phyloP scores from a whole-genome alignment of 1,139 yeast species.

The Pichia cactophila region DNA sequence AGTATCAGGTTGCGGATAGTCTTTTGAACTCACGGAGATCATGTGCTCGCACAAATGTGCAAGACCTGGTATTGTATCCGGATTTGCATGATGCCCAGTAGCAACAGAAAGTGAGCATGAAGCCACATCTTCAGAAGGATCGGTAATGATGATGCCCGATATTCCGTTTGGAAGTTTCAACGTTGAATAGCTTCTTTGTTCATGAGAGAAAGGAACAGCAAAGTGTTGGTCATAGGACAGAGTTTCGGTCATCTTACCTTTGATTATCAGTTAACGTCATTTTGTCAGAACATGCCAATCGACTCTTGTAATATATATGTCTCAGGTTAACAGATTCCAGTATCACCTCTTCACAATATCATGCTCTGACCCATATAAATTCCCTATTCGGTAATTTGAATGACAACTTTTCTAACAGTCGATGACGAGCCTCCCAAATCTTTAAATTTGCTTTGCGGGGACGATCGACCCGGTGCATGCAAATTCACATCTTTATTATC shows the following conservation, averaged over 20 bases:
- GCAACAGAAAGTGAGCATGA: constrained; percentile 48
- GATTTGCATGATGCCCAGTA: constrained; percentile 60
- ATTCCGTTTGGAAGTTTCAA: constrained; percentile 50
- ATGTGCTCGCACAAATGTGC: constrained; percentile 75
- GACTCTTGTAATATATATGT: neutral
- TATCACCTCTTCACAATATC: neutral
- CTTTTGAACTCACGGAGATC: constrained; percentile 51
- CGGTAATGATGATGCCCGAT: constrained; percentile 45
- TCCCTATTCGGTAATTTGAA: neutral
- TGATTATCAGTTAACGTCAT: neutral
- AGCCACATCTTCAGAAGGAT: constrained; percentile 41
- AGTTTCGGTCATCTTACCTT: neutral
- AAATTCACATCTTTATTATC: too few species aligned
- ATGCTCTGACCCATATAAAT: neutral
- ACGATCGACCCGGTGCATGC: neutral
- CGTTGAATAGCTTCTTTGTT: constrained; percentile 33
- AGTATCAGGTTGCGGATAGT: constrained; percentile 40
- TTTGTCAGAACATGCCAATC: neutral
- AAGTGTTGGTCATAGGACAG: constrained; percentile 14
- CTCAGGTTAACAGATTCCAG: neutral
- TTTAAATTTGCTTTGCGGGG: too few species aligned
- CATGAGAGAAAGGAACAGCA: constrained; percentile 27
- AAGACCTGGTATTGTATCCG: constrained; percentile 45
- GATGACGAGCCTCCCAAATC: neutral
- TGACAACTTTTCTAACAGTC: neutral